phyloP scores from a whole-genome alignment of 2,329 filamentous ascomycete species.

The Claviceps digitariae region DNA sequence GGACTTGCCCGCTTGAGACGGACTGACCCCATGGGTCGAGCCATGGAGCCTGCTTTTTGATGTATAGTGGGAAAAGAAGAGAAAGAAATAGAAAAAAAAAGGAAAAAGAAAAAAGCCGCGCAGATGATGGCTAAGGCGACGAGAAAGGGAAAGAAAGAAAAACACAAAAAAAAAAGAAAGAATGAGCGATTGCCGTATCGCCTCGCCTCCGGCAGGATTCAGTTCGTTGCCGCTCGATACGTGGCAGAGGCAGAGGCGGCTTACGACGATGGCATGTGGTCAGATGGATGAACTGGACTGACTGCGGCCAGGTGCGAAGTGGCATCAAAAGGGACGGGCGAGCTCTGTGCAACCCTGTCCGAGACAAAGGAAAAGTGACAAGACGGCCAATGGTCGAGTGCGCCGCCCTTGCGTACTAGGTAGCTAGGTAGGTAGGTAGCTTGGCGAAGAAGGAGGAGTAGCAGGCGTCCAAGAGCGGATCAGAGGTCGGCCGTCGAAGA shows the following conservation, averaged over 20 bases:
- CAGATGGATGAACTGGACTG: background rate
- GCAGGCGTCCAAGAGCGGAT: background rate
- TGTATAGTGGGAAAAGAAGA: background rate
- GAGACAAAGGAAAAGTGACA: background rate
- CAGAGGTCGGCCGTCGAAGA: background rate
- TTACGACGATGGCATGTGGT: constrained; percentile 5
- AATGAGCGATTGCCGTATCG: background rate
- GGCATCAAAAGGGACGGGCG: background rate
- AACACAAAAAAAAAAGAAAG: background rate
- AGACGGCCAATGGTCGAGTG: background rate
- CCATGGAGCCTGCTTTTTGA: constrained; percentile 26
- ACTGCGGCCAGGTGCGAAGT: background rate
- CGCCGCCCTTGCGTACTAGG: too few species aligned
- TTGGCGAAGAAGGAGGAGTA: background rate
- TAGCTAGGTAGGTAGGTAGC: background rate
- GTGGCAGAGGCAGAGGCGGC: constrained; percentile 4
- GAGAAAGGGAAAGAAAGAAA: background rate
- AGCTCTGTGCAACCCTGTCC: background rate
- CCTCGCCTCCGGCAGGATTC: background rate
- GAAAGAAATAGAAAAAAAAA: background rate
- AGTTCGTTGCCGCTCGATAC: constrained; percentile 1
- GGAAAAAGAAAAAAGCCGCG: background rate
- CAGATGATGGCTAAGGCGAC: background rate
- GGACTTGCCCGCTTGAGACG: constrained; percentile 73
- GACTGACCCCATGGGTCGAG: constrained; percentile 46